Conservation (phyloP, 2,329 filamentous ascomycete species). For the Trichoderma atrobrunneum region DNA sequence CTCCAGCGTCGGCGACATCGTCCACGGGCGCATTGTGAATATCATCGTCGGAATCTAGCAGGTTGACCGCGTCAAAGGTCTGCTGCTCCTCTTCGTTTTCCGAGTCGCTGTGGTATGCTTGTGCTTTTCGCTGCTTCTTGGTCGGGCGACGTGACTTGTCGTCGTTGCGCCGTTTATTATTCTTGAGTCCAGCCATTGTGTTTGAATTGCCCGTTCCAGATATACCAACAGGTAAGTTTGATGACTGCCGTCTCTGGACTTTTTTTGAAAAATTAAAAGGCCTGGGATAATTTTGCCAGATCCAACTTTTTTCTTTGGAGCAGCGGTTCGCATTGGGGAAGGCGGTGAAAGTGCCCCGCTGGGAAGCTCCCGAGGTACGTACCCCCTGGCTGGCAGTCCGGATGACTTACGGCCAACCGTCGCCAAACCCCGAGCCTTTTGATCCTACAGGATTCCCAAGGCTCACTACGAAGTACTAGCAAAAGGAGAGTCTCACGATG, state of each 20-base stretch:
- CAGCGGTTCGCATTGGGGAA: not conserved
- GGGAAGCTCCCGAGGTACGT: not conserved
- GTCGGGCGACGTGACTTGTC: constrained; percentile 39
- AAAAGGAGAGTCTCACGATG: too few species aligned
- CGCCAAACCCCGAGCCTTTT: not conserved
- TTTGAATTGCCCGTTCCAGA: constrained; percentile 2
- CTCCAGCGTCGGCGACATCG: constrained; percentile 43
- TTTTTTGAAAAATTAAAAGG: not conserved
- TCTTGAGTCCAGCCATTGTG: constrained; percentile 34
- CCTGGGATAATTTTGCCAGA: constrained; percentile 12
- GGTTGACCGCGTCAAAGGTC: constrained; percentile 50
- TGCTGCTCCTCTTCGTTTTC: constrained; percentile 40
- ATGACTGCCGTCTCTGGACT: constrained; percentile 3
- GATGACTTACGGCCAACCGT: not conserved
- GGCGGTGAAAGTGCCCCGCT: constrained; percentile 16
- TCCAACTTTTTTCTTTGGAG: constrained; percentile 16
- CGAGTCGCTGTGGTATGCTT: constrained; percentile 54
- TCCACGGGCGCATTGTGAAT: constrained; percentile 53
- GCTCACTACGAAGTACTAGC: not conserved
- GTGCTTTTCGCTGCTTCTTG: constrained; percentile 53
- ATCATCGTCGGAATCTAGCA: constrained; percentile 58
- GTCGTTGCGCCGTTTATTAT: constrained; percentile 35
- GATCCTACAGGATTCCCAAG: not conserved
- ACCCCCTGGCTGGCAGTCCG: not conserved
- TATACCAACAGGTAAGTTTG: constrained; percentile 16